Percentiles rank a stretch among this genome's conserved stretches.
These are phyloP conservation scores for Candida dajiaensis DNA, from an alignment of 805 yeast genomes.

Conservation along the genomic window DNA sequence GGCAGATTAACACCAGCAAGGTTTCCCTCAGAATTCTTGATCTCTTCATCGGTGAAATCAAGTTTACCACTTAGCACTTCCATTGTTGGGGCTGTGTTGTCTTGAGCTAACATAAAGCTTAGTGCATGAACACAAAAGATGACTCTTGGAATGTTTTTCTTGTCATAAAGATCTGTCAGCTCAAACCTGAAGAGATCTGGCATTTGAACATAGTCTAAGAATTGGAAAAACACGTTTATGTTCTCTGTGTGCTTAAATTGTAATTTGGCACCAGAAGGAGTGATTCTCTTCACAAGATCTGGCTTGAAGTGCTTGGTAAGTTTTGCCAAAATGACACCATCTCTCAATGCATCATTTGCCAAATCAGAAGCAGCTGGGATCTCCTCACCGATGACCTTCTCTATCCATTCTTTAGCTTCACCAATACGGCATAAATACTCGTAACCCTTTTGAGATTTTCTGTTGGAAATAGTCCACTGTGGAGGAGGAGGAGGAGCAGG, in stretches of 20 bases:
- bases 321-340: slow-evolving; percentile 84
- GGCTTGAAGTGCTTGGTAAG: slow-evolving; percentile 71
- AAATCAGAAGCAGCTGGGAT: slow-evolving; percentile 54
- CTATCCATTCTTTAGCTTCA: slow-evolving; percentile 82
- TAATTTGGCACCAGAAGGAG: slow-evolving; percentile 53
- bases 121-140: slow-evolving; percentile 90
- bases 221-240: slow-evolving; percentile 73
- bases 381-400: slow-evolving; percentile 49
- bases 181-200: slow-evolving; percentile 90
- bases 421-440: slow-evolving; percentile 76
- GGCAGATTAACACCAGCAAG: slow-evolving; percentile 71
- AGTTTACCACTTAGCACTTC: slow-evolving; percentile 56
- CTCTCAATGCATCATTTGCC: slow-evolving; percentile 55
- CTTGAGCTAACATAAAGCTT: slow-evolving; percentile 59
- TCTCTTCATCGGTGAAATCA: slow-evolving; percentile 62
- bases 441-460: slow-evolving; percentile 40
- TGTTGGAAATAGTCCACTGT: slow-evolving; percentile 12
- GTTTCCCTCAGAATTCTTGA: slow-evolving; percentile 55
- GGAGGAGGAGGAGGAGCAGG: slow-evolving; percentile 7
- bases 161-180: slow-evolving; percentile 87
- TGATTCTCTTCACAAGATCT: slow-evolving; percentile 45
- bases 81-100: slow-evolving; percentile 52
- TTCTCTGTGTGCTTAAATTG: slow-evolving; percentile 92
- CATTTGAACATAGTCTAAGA: slow-evolving; percentile 62
- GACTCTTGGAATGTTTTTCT: slow-evolving; percentile 88